phyloP scores from a whole-genome alignment of 2,329 filamentous ascomycete species.

The Fusarium aywerte region DNA sequence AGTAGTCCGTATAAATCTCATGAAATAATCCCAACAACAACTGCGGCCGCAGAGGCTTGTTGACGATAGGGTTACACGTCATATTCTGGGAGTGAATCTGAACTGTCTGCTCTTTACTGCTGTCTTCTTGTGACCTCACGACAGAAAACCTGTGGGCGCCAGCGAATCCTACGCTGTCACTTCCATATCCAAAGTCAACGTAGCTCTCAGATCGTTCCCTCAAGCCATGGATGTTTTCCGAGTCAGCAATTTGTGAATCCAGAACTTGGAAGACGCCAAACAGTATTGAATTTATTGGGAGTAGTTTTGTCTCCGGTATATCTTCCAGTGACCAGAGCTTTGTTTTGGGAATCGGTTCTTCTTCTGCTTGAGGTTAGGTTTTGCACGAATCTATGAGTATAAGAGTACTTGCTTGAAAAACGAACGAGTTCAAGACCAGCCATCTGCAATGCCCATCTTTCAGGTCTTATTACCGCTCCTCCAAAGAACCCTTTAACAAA shows the following conservation, averaged over 20 bases:
- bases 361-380: constrained; percentile 12
- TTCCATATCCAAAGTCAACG: constrained; percentile 48
- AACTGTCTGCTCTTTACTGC: background rate
- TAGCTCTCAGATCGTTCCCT: constrained; percentile 34
- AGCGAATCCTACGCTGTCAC: constrained; percentile 39
- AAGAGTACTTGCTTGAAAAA: constrained; percentile 29
- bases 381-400: rapidly evolving
- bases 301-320: constrained; percentile 33
- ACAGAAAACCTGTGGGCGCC: constrained; percentile 49
- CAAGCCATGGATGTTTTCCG: background rate
- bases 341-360: background rate
- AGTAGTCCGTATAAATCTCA: constrained; percentile 38
- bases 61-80: constrained; percentile 43
- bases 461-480: constrained; percentile 45
- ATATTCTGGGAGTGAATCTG: constrained; percentile 41
- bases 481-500: constrained; percentile 49
- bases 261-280: constrained; percentile 47
- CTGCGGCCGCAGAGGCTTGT: constrained; percentile 25
- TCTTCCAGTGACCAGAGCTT: constrained; percentile 35
- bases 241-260: constrained; percentile 21
- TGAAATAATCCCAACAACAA: constrained; percentile 44
- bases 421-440: constrained; percentile 20
- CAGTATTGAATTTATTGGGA: constrained; percentile 34
- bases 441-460: constrained; percentile 34
- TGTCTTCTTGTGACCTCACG: constrained; percentile 15